phyloP scores from a whole-genome alignment of 1,284 basidiomycete genomes.

The Apiotrichum domesticum region DNA sequence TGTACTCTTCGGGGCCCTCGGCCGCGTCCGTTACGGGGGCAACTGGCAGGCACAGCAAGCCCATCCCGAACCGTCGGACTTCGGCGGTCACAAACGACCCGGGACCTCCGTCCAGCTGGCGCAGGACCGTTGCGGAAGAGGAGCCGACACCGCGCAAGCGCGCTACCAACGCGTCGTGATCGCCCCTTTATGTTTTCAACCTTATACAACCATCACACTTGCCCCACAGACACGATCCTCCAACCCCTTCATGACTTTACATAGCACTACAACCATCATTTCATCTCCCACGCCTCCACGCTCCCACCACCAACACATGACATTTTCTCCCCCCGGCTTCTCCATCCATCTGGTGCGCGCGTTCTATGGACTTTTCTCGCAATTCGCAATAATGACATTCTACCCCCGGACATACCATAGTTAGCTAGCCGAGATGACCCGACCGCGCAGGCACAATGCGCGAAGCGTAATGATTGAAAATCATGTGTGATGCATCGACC shows the following conservation, averaged over 20 bases:
- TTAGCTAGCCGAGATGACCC: too few species aligned
- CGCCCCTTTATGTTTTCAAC: not conserved
- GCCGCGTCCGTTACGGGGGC: conserved; percentile 1
- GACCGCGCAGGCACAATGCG: too few species aligned
- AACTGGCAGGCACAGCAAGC: not conserved
- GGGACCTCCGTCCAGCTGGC: conserved; percentile 11
- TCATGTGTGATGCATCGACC: not conserved
- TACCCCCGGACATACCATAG: too few species aligned
- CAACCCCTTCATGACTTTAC: not conserved
- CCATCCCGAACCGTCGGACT: conserved; percentile 5
- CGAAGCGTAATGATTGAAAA: too few species aligned
- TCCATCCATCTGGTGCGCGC: too few species aligned
- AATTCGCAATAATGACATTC: too few species aligned
- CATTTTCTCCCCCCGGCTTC: too few species aligned
- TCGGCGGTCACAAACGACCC: conserved; percentile 7
- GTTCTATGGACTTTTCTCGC: too few species aligned
- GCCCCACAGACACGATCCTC: not conserved
- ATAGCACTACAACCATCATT: not conserved
- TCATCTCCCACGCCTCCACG: not conserved
- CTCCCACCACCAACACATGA: too few species aligned
- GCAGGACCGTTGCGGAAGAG: conserved; percentile 2
- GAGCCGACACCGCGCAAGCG: conserved; percentile 12
- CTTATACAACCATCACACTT: not conserved
- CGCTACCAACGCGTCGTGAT: conserved; percentile 11
- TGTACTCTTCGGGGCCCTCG: not conserved